A percentile compares a stretch with the other conserved stretches of the same genome.
phyloP scores from a whole-genome alignment of 2,329 filamentous ascomycete genomes.

The Thermothelomyces thermophilus region DNA sequence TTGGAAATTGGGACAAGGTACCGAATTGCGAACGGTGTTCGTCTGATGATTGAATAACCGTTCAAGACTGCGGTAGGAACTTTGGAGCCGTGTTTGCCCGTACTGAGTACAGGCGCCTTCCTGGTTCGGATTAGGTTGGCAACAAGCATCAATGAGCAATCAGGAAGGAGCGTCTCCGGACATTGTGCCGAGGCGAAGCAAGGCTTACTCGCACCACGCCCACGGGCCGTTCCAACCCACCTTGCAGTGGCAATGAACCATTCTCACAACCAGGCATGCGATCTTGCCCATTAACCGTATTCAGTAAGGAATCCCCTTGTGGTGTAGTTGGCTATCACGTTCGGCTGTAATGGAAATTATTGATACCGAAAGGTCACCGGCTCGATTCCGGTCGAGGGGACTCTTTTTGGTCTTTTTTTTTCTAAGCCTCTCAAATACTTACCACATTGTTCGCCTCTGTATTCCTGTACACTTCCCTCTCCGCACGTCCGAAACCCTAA shows the following conservation, averaged over 20 bases:
- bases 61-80: too few relatives aligned
- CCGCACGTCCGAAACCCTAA: too few relatives aligned
- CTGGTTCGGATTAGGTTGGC: slow-evolving; percentile 10
- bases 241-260: not conserved
- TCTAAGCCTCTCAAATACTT: slow-evolving; percentile 31
- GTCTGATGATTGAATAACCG: too few relatives aligned
- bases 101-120: slow-evolving; percentile 10
- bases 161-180: not conserved
- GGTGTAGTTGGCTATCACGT: slow-evolving; percentile 24
- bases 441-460: too few relatives aligned
- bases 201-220: not conserved
- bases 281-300: slow-evolving; percentile 1
- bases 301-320: slow-evolving; percentile 19
- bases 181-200: not conserved
- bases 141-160: not conserved
- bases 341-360: slow-evolving; percentile 22
- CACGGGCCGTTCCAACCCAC: not conserved
- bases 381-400: slow-evolving; percentile 24
- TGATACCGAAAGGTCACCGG: slow-evolving; percentile 22
- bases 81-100: not conserved
- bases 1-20: too few relatives aligned
- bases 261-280: not conserved
- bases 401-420: not conserved
- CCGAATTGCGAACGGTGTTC: not conserved
- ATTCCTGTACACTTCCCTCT: too few relatives aligned